Evolutionary conservation across 345 rosid species (phyloP).

Genomic region (Psidium guajava): DNA sequence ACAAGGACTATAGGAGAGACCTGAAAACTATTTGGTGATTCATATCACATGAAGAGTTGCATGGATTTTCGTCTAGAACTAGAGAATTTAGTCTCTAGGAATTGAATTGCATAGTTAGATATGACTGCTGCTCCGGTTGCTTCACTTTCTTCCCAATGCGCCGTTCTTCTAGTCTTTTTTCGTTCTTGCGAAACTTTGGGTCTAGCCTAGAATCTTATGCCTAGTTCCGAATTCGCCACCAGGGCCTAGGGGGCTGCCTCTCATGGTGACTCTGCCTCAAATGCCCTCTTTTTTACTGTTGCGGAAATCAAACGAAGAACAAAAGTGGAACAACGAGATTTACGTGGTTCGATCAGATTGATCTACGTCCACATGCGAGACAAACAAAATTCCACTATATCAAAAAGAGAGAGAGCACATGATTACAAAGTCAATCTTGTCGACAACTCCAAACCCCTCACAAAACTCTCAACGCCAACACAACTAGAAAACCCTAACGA

Average conservation of each 20-base stretch:
- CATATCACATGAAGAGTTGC: background rate
- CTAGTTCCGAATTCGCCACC: background rate
- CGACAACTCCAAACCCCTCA: no score
- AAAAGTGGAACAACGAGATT: no score
- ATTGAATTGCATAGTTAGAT: background rate
- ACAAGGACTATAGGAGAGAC: background rate
- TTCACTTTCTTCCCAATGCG: background rate
- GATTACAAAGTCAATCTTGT: no score
- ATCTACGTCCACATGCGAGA: no score
- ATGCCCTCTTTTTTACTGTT: background rate
- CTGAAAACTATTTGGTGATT: background rate
- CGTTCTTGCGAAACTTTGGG: no score
- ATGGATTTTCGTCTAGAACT: background rate
- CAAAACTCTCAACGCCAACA: no score
- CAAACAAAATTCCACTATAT: no score
- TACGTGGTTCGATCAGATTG: no score
- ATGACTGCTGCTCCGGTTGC: background rate
- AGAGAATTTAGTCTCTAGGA: background rate
- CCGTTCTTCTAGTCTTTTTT: background rate
- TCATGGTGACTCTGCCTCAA: conserved; percentile 13
- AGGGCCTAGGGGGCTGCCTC: conserved; percentile 5
- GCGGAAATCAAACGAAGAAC: no score
- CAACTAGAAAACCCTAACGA: no score
- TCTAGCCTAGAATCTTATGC: background rate
- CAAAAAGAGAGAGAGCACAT: no score